Percentiles rank a stretch among this genome's conserved stretches.
Evolutionary conservation across 495 filamentous ascomycete genomes (phyloP).

Genomic region (Penicillium macrosclerotiorum): DNA sequence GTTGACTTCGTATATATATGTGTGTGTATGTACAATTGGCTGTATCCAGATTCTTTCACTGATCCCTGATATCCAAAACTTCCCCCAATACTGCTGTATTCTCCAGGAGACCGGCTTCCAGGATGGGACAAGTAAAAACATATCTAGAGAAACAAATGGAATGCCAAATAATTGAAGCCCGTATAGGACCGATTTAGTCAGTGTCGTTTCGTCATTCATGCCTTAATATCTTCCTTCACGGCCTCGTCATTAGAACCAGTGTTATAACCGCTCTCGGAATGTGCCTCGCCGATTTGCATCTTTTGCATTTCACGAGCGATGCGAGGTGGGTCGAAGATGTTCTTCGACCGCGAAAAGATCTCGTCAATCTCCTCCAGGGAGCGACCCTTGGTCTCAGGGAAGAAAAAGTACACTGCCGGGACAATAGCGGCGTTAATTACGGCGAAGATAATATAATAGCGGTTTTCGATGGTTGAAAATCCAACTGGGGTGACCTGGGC

Average conservation of each 20-base stretch:
- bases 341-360: constrained; percentile 51
- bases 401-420: constrained; percentile 54
- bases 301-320: constrained; percentile 23
- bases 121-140: not conserved
- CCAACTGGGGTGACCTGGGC: constrained; percentile 45
- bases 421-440: constrained; percentile 47
- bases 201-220: not conserved
- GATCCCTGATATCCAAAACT: not conserved
- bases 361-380: constrained; percentile 75
- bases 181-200: not conserved
- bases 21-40: not conserved
- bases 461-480: constrained; percentile 41
- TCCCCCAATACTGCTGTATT: not conserved
- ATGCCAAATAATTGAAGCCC: not conserved
- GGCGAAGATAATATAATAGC: constrained; percentile 52
- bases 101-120: not conserved
- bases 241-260: constrained; percentile 6
- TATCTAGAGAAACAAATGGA: not conserved
- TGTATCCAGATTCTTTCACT: not conserved
- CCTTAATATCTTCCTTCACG: constrained; percentile 8
- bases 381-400: constrained; percentile 55
- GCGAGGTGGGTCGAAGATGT: constrained; percentile 28
- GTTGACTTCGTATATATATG: too few relatives aligned
- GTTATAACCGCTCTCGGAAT: constrained; percentile 6
- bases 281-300: constrained; percentile 7